phyloP scores from a whole-genome alignment of 371 early-diverging fungal species.

The Apophysomyces ossiformis region DNA sequence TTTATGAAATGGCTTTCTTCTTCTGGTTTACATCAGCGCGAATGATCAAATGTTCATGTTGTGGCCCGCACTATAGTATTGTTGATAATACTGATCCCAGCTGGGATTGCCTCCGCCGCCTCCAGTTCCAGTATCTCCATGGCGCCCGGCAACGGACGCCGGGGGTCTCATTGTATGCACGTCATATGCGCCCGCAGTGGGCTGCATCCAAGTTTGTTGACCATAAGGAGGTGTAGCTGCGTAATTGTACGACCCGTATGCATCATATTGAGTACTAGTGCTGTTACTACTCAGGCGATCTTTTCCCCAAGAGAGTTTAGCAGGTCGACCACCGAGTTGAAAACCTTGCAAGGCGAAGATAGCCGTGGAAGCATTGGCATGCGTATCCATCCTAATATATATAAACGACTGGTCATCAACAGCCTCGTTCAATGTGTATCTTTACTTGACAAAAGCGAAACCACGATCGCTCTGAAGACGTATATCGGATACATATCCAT shows the following conservation, averaged over 20 bases:
- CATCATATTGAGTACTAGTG: slow-evolving; percentile 17
- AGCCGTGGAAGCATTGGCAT: slow-evolving; percentile 87
- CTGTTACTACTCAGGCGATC: slow-evolving; percentile 56
- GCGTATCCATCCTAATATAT: slow-evolving; percentile 73
- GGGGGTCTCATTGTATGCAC: slow-evolving; percentile 25
- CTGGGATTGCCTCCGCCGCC: slow-evolving; percentile 19
- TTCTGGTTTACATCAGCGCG: background rate
- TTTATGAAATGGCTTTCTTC: background rate
- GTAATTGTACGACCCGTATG: slow-evolving; percentile 21
- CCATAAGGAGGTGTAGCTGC: slow-evolving; percentile 14
- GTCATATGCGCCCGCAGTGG: slow-evolving; percentile 19
- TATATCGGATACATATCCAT: slow-evolving; percentile 79
- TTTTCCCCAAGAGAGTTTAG: slow-evolving; percentile 90
- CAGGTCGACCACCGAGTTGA: slow-evolving; percentile 73
- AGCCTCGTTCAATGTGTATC: background rate
- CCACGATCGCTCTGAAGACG: slow-evolving; percentile 90
- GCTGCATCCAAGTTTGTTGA: slow-evolving; percentile 22
- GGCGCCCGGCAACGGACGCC: slow-evolving; percentile 14
- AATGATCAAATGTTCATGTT: slow-evolving; percentile 17
- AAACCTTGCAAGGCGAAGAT: slow-evolving; percentile 80
- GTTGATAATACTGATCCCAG: slow-evolving; percentile 31
- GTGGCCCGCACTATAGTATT: slow-evolving; percentile 33
- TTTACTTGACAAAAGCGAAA: slow-evolving; percentile 86
- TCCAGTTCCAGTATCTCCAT: slow-evolving; percentile 6
- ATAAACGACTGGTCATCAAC: background rate